Conservation (phyloP, 495 filamentous ascomycete species). For the Letharia lupina region DNA sequence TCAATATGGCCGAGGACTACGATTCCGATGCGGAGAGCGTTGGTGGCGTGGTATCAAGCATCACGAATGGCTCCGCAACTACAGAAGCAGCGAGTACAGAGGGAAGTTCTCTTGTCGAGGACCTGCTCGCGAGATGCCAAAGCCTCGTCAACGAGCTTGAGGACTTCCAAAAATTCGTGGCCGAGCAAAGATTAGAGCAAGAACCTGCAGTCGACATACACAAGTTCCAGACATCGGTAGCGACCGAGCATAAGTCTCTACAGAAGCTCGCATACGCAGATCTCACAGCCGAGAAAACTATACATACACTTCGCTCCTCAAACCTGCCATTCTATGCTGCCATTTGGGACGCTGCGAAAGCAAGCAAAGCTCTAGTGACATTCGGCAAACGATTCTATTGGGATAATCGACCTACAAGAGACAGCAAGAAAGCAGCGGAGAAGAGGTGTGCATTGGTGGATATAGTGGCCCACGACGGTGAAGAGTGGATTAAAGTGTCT, state of each 20-base stretch:
- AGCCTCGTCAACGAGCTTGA: conserved; percentile 41
- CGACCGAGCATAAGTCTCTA: conserved; percentile 42
- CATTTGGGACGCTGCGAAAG: conserved; percentile 47
- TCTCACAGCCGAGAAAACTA: conserved; percentile 26
- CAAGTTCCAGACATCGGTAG: conserved; percentile 41
- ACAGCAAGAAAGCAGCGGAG: conserved; percentile 31
- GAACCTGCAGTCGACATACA: conserved; percentile 46
- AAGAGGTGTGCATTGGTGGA: conserved; percentile 40
- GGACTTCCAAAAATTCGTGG: conserved; percentile 38
- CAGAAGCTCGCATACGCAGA: conserved; percentile 33
- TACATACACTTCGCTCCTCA: conserved; percentile 46
- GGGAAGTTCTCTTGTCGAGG: conserved; percentile 18
- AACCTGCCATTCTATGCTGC: conserved; percentile 51
- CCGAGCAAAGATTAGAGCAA: conserved; percentile 36
- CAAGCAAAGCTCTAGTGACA: conserved; percentile 38
- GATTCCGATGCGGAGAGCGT: neutral
- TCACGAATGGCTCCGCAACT: neutral
- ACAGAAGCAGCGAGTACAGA: conserved; percentile 3
- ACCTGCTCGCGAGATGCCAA: conserved; percentile 37
- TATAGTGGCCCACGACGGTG: conserved; percentile 46
- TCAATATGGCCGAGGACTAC: neutral
- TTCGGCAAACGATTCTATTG: conserved; percentile 50
- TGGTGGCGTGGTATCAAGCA: neutral
- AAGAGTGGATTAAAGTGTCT: conserved; percentile 55
- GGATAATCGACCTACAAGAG: conserved; percentile 28